phyloP scores from a whole-genome alignment of 106 monocot genomes.

The Dendrobium chrysotoxum region DNA sequence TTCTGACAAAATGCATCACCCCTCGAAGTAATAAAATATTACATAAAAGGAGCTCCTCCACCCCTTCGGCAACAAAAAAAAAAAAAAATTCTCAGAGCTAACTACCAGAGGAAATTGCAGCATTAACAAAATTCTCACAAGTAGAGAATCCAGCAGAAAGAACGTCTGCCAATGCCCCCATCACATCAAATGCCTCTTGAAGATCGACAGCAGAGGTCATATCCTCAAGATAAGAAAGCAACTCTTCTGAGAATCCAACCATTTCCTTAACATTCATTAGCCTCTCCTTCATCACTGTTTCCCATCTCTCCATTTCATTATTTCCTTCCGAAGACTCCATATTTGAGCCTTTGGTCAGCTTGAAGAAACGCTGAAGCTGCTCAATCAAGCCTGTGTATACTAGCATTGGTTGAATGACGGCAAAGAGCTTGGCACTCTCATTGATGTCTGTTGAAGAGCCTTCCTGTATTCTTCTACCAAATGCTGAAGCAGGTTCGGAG shows the following conservation, averaged over 20 bases:
- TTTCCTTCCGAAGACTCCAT: not conserved
- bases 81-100: too few species aligned
- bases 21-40: too few species aligned
- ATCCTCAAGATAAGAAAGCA: slow-evolving; percentile 89
- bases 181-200: slow-evolving; percentile 85
- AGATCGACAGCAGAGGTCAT: slow-evolving; percentile 61
- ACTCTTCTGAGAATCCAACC: slow-evolving; percentile 68
- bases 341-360: slow-evolving; percentile 19
- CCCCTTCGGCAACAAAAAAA: too few species aligned
- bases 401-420: slow-evolving; percentile 72
- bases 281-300: slow-evolving; percentile 75
- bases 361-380: slow-evolving; percentile 86
- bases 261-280: slow-evolving; percentile 88
- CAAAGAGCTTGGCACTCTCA: slow-evolving; percentile 44
- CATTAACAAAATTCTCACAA: slow-evolving; percentile 81
- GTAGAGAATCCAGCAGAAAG: slow-evolving; percentile 48
- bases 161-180: slow-evolving; percentile 57
- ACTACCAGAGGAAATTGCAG: slow-evolving; percentile 28
- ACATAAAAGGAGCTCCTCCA: too few species aligned
- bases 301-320: slow-evolving; percentile 62
- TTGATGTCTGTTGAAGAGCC: slow-evolving; percentile 22
- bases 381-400: slow-evolving; percentile 89
- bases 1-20: too few species aligned
- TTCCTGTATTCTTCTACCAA: slow-evolving; percentile 8
- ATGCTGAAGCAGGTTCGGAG: slow-evolving; percentile 9